A percentile compares a stretch with the other conserved stretches of the same genome.
Evolutionary conservation across 1,284 basidiomycete species (phyloP).

Genomic region (Boletellus sp.): DNA sequence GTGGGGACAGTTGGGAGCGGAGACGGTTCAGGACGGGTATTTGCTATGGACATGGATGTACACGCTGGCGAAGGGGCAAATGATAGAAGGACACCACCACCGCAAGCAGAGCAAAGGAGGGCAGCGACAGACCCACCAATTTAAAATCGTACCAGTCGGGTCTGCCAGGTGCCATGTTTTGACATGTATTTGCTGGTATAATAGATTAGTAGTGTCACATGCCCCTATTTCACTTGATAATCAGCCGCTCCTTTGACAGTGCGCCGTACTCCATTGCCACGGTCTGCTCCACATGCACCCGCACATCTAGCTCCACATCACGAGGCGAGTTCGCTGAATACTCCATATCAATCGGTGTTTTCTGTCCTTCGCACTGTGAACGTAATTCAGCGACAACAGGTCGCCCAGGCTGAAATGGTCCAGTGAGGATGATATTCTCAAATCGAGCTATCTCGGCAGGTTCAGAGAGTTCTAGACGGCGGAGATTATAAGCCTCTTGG

Average conservation of each 20-base stretch:
- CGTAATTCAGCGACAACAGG: constrained; percentile 20
- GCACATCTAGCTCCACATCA: constrained; percentile 30
- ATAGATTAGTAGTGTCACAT: constrained; percentile 7
- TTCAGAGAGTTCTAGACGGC: constrained; percentile 26
- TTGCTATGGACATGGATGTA: constrained; percentile 10
- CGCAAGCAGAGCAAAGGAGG: too few relatives aligned
- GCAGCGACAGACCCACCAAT: background rate
- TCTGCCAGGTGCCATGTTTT: too few relatives aligned
- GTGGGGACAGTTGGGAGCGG: background rate
- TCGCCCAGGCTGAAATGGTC: constrained; percentile 15
- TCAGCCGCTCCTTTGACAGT: constrained; percentile 18
- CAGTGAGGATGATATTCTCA: constrained; percentile 30
- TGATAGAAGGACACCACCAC: too few relatives aligned
- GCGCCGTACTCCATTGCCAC: constrained; percentile 31
- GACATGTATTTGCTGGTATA: background rate
- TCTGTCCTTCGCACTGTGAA: constrained; percentile 23
- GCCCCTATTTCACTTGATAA: constrained; percentile 4
- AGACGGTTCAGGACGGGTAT: background rate
- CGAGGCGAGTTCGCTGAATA: constrained; percentile 13
- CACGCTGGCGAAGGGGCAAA: background rate
- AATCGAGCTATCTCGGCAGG: constrained; percentile 20
- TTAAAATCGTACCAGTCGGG: background rate
- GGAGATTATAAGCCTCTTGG: background rate
- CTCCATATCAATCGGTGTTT: constrained; percentile 24
- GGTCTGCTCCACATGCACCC: constrained; percentile 29